Evolutionary conservation across 2,329 filamentous ascomycete species (phyloP), one percentile per base, ranked within the genome.

Genomic region (Fusarium sublunatum): DNA sequence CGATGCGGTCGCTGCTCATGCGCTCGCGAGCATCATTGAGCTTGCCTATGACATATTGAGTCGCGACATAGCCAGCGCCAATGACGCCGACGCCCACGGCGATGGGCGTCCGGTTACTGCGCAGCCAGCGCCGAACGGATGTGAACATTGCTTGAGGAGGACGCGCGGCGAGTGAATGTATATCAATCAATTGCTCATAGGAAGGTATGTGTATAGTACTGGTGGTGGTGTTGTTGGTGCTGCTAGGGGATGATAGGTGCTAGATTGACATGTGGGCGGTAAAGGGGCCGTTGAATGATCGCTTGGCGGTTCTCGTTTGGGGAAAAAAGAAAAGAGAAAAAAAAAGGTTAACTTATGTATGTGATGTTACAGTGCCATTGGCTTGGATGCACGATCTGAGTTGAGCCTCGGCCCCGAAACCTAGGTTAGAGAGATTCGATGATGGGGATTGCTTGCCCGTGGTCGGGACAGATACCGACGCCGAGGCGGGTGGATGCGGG

Each of bases 1-100:
- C 91, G 75, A 97, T 96, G 72, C 93, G 89, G 73, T 98, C 95
- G 77, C 92, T 94, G 78, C 91, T 93, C 91, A 97, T 96, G 76
- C 94, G 93, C 84, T 97, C 93, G 68, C 93, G 88, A 70, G 94
- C 93, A 78, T 98, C 93, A 67, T 90, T 90, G 72, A 98, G 89
- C 84, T 97, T 98, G 72, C 86, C 86, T 73, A 97, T 78, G 68
- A 97, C 87, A 88, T 97, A 99, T 77, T 97, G 93, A 35, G 92
- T 92, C 53, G 91, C 93, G 59, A 97, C 81, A 78, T 99, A 99
- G 67, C 93, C 93, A 49, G 91, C 92, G 68, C 94, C 93, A 66
- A 97, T 80, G 67, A 98, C 86, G 65, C 93, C 93, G 57, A 91
- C 88, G 66, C 93, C 93, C 74, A 99, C 86, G 75, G 93, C 91